Conservation (phyloP, 345 rosid species). For the Salix udensis region DNA sequence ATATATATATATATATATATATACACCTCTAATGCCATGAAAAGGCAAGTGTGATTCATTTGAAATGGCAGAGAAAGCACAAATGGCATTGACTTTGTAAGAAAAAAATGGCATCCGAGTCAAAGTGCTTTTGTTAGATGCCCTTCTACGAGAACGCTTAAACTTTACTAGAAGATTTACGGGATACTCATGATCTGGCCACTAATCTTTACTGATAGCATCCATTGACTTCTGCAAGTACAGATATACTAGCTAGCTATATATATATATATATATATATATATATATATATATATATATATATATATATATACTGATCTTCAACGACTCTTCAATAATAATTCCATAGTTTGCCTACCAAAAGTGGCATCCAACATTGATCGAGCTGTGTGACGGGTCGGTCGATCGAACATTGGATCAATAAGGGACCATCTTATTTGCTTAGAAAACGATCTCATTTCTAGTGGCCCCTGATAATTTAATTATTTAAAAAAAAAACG, state of each 20-base stretch:
- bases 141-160: conserved; percentile 3
- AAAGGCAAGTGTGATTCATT: background rate
- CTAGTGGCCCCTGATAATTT: too few species aligned
- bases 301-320: background rate
- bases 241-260: background rate
- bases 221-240: background rate
- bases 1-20: too few species aligned
- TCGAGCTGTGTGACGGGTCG: too few species aligned
- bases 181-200: background rate
- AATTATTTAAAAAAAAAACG: too few species aligned
- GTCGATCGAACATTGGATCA: too few species aligned
- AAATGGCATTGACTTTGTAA: background rate
- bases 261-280: background rate
- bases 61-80: background rate
- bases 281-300: background rate
- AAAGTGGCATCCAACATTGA: background rate
- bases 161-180: background rate
- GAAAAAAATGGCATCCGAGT: background rate
- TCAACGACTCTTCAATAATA: background rate
- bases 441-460: too few species aligned
- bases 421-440: too few species aligned
- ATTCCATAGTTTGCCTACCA: background rate
- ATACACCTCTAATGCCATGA: background rate
- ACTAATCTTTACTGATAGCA: background rate
- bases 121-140: conserved; percentile 1